Percentiles rank a stretch among this genome's conserved stretches.
These are phyloP conservation scores for Beauveria scarabaeidicola DNA, from an alignment of 2,329 filamentous ascomycete genomes.

Conservation along the genomic window DNA sequence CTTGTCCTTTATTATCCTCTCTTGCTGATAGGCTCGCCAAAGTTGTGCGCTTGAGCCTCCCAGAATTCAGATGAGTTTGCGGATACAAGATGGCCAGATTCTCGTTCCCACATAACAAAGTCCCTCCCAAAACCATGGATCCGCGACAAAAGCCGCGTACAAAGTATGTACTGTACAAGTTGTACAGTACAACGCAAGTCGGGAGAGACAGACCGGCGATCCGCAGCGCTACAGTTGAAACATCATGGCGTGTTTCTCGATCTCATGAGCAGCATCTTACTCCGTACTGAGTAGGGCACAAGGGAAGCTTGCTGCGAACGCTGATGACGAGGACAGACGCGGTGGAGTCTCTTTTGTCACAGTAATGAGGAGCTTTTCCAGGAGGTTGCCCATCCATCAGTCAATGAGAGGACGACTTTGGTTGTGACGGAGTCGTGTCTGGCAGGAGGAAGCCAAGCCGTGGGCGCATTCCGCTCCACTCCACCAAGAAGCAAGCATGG, in stretches of 20 bases:
- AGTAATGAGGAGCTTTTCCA: background rate
- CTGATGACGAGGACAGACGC: background rate
- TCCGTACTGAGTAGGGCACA: no score
- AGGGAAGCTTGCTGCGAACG: background rate
- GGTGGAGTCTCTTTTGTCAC: background rate
- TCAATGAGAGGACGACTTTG: background rate
- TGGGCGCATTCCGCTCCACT: conserved; percentile 2
- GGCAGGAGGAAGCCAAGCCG: conserved; percentile 4
- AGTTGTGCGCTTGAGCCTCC: background rate
- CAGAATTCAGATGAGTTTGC: background rate
- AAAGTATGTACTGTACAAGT: no score
- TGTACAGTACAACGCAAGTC: no score
- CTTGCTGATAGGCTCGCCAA: no score
- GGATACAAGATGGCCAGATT: background rate
- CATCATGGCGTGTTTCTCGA: conserved; percentile 20
- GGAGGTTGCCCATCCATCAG: background rate
- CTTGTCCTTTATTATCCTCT: background rate
- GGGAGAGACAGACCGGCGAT: conserved; percentile 9
- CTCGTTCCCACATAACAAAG: background rate
- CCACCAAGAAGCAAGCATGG: background rate
- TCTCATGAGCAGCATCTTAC: background rate
- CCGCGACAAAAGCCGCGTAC: background rate
- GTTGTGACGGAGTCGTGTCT: background rate
- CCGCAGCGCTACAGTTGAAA: conserved; percentile 17
- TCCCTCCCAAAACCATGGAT: no score